These are phyloP conservation scores for Blastobotrys elegans DNA, from an alignment of 1,139 yeast genomes.

Conservation along the genomic window DNA sequence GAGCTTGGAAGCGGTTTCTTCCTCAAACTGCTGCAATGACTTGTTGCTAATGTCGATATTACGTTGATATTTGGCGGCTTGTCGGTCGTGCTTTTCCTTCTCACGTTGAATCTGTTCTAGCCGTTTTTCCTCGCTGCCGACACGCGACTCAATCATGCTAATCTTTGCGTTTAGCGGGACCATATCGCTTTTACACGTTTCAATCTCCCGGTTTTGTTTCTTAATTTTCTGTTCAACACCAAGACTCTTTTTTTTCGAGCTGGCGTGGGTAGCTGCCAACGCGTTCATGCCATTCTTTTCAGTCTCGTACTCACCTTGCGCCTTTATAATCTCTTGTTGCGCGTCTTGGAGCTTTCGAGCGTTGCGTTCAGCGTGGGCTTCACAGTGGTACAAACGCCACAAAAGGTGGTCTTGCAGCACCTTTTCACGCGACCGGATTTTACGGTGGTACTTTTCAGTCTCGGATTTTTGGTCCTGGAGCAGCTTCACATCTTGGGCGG, in stretches of 20 bases:
- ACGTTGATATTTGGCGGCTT: constrained; percentile 40
- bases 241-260: constrained; percentile 30
- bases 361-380: constrained; percentile 37
- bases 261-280: constrained; percentile 20
- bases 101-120: constrained; percentile 51
- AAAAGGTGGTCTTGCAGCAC: constrained; percentile 49
- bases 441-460: constrained; percentile 61
- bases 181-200: constrained; percentile 44
- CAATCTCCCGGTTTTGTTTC: constrained; percentile 40
- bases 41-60: constrained; percentile 48
- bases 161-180: constrained; percentile 56
- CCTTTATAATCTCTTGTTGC: constrained; percentile 25
- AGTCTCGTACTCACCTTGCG: constrained; percentile 32
- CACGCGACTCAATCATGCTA: constrained; percentile 44
- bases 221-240: constrained; percentile 41
- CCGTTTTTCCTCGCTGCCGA: constrained; percentile 47
- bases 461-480: constrained; percentile 73
- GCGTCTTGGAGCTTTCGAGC: constrained; percentile 19
- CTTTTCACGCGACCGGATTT: constrained; percentile 42
- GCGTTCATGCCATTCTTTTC: constrained; percentile 17
- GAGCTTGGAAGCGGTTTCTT: constrained; percentile 35
- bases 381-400: constrained; percentile 66
- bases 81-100: constrained; percentile 45
- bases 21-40: constrained; percentile 44
- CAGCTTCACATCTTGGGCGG: constrained; percentile 71